These are phyloP conservation scores for Suhomyces bokatorum DNA, from an alignment of 1,139 yeast species.

Conservation along the genomic window DNA sequence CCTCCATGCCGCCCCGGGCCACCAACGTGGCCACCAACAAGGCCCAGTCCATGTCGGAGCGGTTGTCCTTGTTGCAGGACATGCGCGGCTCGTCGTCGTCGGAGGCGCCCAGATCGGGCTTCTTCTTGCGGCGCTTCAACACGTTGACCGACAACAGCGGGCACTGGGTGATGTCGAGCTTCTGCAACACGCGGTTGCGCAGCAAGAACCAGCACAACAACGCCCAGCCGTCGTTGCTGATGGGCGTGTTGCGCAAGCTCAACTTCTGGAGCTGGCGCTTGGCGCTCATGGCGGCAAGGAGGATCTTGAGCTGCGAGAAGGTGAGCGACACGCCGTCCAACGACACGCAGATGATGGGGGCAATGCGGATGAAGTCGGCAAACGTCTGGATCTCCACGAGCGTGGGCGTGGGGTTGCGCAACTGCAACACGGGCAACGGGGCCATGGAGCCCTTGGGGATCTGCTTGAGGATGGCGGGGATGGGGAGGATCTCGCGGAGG, in stretches of 20 bases:
- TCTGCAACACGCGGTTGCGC: conserved; percentile 54
- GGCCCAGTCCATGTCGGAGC: conserved; percentile 79
- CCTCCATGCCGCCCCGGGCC: conserved; percentile 72
- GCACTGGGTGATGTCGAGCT: conserved; percentile 71
- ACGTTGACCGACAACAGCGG: conserved; percentile 60
- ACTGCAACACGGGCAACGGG: conserved; percentile 62
- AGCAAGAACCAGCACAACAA: conserved; percentile 69
- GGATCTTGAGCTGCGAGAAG: conserved; percentile 61
- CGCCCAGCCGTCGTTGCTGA: conserved; percentile 70
- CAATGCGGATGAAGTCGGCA: conserved; percentile 72
- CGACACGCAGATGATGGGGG: conserved; percentile 67
- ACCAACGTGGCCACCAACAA: conserved; percentile 66
- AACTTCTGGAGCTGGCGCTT: conserved; percentile 64
- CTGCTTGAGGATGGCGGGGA: conserved; percentile 75
- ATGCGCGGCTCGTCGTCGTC: conserved; percentile 47
- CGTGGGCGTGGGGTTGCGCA: conserved; percentile 73
- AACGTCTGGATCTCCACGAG: conserved; percentile 72
- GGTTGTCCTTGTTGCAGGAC: conserved; percentile 55
- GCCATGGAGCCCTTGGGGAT: conserved; percentile 69
- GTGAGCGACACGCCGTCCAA: conserved; percentile 70
- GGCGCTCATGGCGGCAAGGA: conserved; percentile 60
- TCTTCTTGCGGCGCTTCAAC: conserved; percentile 43
- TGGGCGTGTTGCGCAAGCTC: conserved; percentile 69
- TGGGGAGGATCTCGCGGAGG: conserved; percentile 69
- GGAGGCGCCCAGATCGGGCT: conserved; percentile 17